phyloP scores from a whole-genome alignment of 805 yeast species.

The Kazachstania bromeliacearum region DNA sequence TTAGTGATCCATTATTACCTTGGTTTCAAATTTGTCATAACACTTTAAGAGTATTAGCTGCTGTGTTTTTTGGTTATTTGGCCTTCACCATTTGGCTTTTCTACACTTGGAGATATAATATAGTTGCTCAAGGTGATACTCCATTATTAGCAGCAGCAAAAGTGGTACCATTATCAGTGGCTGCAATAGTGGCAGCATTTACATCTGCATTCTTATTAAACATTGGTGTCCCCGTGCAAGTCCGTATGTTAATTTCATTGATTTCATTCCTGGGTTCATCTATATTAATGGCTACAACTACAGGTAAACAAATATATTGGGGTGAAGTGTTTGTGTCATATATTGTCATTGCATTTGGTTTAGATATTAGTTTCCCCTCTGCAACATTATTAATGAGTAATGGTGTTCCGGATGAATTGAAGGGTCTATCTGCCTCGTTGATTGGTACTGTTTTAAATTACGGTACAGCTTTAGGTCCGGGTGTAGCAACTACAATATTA shows the following conservation, averaged over 20 bases:
- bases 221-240: slow-evolving; percentile 4
- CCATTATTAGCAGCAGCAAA: slow-evolving; percentile 37
- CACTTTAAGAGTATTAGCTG: slow-evolving; percentile 7
- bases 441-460: slow-evolving; percentile 56
- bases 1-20: slow-evolving; percentile 43
- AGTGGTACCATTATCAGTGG: slow-evolving; percentile 33
- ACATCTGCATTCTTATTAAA: slow-evolving; percentile 3
- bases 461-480: slow-evolving; percentile 52
- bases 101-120: slow-evolving; percentile 40
- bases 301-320: slow-evolving; percentile 48
- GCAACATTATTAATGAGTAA: slow-evolving; percentile 49
- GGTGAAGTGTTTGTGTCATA: slow-evolving; percentile 43
- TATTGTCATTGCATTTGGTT: slow-evolving; percentile 48
- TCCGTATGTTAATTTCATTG: slow-evolving; percentile 4
- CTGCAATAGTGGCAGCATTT: slow-evolving; percentile 46
- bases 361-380: slow-evolving; percentile 64
- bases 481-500: slow-evolving; percentile 44
- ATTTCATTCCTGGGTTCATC: slow-evolving; percentile 6
- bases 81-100: slow-evolving; percentile 53
- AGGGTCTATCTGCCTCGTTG: slow-evolving; percentile 61
- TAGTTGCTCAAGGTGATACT: slow-evolving; percentile 36
- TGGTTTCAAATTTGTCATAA: slow-evolving; percentile 5
- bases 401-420: slow-evolving; percentile 45
- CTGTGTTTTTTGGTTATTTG: slow-evolving; percentile 34
- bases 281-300: slow-evolving; percentile 40